These are phyloP conservation scores for Suillus placidus DNA, from an alignment of 768 basidiomycete genomes.

Conservation along the genomic window DNA sequence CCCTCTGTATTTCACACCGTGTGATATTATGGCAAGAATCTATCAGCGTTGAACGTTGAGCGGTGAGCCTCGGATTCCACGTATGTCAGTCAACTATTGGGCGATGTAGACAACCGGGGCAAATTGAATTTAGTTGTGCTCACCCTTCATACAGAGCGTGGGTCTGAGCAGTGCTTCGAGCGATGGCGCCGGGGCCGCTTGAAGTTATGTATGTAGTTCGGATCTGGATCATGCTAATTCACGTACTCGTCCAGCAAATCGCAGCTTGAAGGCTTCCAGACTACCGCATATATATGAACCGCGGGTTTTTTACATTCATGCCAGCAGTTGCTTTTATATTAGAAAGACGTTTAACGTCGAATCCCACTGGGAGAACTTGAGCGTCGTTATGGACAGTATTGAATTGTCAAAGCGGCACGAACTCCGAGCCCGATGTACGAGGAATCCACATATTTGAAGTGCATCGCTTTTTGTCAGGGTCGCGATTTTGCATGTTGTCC, in stretches of 20 bases:
- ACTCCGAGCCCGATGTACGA: background rate
- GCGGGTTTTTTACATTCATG: background rate
- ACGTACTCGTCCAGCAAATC: background rate
- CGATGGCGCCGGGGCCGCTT: background rate
- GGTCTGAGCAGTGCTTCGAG: background rate
- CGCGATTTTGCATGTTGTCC: background rate
- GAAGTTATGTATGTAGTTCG: background rate
- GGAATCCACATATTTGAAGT: background rate
- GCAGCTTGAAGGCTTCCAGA: background rate
- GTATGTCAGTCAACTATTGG: background rate
- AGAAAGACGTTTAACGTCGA: background rate
- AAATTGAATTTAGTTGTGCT: background rate
- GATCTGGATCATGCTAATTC: background rate
- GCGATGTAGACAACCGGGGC: background rate
- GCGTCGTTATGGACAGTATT: background rate
- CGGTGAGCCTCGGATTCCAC: background rate
- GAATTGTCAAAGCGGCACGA: background rate
- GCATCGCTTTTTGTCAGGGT: background rate
- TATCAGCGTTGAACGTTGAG: too few species aligned
- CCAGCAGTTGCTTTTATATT: background rate
- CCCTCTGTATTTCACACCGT: background rate
- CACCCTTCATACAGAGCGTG: background rate
- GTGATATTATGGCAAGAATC: background rate
- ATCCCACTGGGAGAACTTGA: background rate
- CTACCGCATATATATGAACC: background rate